Conservation (phyloP, 1,284 basidiomycete genomes). For the Uromyces viciae-fabae region DNA sequence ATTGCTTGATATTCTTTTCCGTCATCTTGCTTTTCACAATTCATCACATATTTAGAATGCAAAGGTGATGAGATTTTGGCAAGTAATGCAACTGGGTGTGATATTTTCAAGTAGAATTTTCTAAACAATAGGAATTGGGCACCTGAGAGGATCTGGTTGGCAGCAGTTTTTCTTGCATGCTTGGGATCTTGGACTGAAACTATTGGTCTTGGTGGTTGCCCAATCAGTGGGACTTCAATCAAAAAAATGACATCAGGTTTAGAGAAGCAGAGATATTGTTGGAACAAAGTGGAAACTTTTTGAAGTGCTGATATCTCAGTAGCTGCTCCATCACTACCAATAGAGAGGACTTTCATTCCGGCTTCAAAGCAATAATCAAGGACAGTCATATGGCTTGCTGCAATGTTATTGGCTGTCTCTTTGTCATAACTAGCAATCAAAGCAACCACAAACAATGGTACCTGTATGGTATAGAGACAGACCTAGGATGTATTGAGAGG, state of each 20-base stretch:
- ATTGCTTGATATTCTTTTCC: neutral
- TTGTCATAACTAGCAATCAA: slow-evolving; percentile 25
- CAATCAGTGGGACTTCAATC: slow-evolving; percentile 20
- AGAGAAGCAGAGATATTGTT: neutral
- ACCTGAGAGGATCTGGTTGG: slow-evolving; percentile 25
- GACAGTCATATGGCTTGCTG: neutral
- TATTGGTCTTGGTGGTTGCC: neutral
- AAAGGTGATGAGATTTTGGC: neutral
- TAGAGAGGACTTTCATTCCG: neutral
- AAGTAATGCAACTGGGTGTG: neutral
- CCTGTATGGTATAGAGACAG: slow-evolving; percentile 5
- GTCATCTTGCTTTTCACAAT: slow-evolving; percentile 13
- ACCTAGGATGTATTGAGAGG: neutral
- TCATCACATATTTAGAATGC: neutral
- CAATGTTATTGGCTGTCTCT: slow-evolving; percentile 5
- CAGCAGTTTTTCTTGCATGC: slow-evolving; percentile 4
- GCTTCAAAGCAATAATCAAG: slow-evolving; percentile 11
- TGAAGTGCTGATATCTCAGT: slow-evolving; percentile 6
- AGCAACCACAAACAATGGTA: slow-evolving; percentile 24
- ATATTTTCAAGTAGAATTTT: slow-evolving; percentile 16
- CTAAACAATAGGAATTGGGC: slow-evolving; percentile 4
- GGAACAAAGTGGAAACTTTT: neutral
- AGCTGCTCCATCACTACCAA: slow-evolving; percentile 26
- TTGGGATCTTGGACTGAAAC: slow-evolving; percentile 23
- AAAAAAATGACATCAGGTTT: neutral